These are phyloP conservation scores for Chaetomium strumarium DNA, from an alignment of 2,329 filamentous ascomycete genomes.

Conservation along the genomic window DNA sequence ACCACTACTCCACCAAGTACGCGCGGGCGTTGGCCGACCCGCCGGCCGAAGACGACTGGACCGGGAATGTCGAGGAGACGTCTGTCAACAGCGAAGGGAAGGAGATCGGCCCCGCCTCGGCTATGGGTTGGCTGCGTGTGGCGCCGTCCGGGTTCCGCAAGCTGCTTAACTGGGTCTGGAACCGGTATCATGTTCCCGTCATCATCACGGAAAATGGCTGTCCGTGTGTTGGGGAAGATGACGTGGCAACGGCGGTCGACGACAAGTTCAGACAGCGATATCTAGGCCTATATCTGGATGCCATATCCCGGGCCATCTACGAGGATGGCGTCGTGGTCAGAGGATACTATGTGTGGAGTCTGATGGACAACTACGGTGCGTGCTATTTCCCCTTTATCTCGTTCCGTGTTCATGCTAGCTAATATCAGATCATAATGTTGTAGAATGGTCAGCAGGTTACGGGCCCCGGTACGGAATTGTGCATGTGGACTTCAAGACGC, in stretches of 20 bases:
- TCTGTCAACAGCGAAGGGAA: conserved; percentile 66
- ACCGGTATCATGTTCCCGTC: conserved; percentile 67
- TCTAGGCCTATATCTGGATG: conserved; percentile 69
- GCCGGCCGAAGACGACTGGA: conserved; percentile 59
- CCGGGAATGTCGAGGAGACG: conserved; percentile 69
- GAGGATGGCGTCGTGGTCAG: conserved; percentile 71
- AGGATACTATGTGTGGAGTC: conserved; percentile 76
- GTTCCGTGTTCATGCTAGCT: not conserved
- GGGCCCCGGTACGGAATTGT: conserved; percentile 80
- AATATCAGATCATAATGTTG: not conserved
- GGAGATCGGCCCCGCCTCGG: conserved; percentile 73
- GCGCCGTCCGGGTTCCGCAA: conserved; percentile 71
- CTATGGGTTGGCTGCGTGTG: conserved; percentile 74
- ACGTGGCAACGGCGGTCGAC: conserved; percentile 62
- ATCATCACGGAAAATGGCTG: conserved; percentile 90
- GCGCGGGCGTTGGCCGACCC: conserved; percentile 64
- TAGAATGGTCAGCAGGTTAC: conserved; percentile 89
- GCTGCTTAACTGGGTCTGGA: conserved; percentile 69
- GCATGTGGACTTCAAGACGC: conserved; percentile 59
- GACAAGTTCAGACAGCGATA: conserved; percentile 80
- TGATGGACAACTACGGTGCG: conserved; percentile 67
- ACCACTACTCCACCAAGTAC: conserved; percentile 87
- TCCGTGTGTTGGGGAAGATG: conserved; percentile 75
- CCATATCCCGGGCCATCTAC: conserved; percentile 65
- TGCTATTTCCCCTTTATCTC: not conserved